phyloP scores from a whole-genome alignment of 2,329 filamentous ascomycete genomes.

The Neonectria magnoliae region DNA sequence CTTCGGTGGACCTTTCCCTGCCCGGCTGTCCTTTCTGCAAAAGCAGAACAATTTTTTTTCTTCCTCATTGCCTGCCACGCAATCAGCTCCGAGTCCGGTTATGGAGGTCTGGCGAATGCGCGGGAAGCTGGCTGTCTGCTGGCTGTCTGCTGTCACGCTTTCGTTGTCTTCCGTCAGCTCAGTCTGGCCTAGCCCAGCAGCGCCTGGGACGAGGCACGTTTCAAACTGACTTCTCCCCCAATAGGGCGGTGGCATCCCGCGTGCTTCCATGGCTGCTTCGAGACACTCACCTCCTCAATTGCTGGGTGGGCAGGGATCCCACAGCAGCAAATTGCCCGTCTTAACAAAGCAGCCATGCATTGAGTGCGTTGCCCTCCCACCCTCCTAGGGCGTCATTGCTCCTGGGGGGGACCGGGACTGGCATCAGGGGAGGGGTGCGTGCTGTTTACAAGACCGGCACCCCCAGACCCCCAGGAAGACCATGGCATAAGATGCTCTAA shows the following conservation, averaged over 20 bases:
- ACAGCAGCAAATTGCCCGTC: constrained; percentile 39
- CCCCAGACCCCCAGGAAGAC: constrained; percentile 44
- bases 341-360: constrained; percentile 34
- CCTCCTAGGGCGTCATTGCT: constrained; percentile 36
- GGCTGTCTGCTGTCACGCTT: constrained; percentile 26
- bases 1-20: constrained; percentile 33
- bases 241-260: constrained; percentile 36
- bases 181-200: constrained; percentile 34
- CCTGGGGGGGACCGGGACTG: constrained; percentile 25
- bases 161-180: constrained; percentile 38
- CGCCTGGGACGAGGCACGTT: constrained; percentile 43
- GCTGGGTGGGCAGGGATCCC: constrained; percentile 33
- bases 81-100: constrained; percentile 36
- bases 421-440: constrained; percentile 45
- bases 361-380: constrained; percentile 32
- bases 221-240: constrained; percentile 39
- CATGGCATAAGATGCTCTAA: constrained; percentile 69
- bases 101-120: constrained; percentile 28
- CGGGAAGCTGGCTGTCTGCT: constrained; percentile 30
- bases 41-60: constrained; percentile 37
- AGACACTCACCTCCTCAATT: constrained; percentile 32
- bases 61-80: constrained; percentile 41
- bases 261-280: constrained; percentile 34
- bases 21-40: constrained; percentile 33
- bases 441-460: constrained; percentile 63